Evolutionary conservation across 495 filamentous ascomycete species (phyloP).

Genomic region (Penicilliopsis zonata): DNA sequence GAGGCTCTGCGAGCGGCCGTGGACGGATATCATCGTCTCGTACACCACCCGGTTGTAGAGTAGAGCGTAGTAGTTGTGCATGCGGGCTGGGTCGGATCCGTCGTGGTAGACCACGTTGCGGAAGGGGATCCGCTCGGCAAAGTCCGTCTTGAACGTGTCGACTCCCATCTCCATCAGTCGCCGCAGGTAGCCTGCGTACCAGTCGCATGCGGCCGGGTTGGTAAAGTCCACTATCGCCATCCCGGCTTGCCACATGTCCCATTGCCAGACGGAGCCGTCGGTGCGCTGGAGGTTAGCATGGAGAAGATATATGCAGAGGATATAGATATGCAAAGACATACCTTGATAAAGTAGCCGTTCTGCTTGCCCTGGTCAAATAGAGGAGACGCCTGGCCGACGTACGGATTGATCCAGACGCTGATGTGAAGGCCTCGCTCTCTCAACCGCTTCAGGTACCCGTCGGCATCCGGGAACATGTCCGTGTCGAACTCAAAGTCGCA

Average conservation of each 20-base stretch:
- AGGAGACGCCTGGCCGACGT: conserved; percentile 54
- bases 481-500: conserved; percentile 60
- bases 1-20: conserved; percentile 45
- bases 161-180: conserved; percentile 52
- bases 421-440: conserved; percentile 50
- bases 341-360: conserved; percentile 57
- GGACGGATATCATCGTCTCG: conserved; percentile 45
- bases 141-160: conserved; percentile 64
- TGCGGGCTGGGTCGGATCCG: conserved; percentile 42
- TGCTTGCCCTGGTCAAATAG: conserved; percentile 51
- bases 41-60: conserved; percentile 62
- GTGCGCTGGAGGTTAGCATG: conserved; percentile 30
- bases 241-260: conserved; percentile 63
- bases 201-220: conserved; percentile 50
- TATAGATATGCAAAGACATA: conserved; percentile 4
- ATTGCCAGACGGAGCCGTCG: conserved; percentile 61
- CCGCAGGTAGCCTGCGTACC: conserved; percentile 47
- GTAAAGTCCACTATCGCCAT: conserved; percentile 69
- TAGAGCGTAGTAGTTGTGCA: conserved; percentile 69
- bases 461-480: conserved; percentile 57
- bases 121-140: conserved; percentile 59
- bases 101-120: conserved; percentile 47
- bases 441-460: conserved; percentile 48
- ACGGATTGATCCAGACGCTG: conserved; percentile 64
- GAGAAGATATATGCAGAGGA: neutral